These are phyloP conservation scores for Penicillium sp. DNA, from an alignment of 2,329 filamentous ascomycete genomes.

Conservation along the genomic window DNA sequence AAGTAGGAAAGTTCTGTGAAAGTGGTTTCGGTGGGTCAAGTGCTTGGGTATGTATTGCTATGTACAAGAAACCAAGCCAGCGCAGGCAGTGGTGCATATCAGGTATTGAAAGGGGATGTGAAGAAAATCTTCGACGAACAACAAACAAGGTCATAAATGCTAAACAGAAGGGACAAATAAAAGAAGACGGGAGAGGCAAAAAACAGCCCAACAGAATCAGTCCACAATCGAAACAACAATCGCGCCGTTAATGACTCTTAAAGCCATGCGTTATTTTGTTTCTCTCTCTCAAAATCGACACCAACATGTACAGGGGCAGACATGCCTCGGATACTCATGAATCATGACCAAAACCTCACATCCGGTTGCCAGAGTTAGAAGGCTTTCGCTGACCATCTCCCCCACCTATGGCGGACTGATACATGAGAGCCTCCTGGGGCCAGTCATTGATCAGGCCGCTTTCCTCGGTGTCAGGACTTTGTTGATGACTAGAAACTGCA, in stretches of 20 bases:
- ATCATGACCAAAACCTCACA: slow-evolving; percentile 1
- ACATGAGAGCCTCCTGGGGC: slow-evolving; percentile 48
- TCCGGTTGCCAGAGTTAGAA: slow-evolving; percentile 32
- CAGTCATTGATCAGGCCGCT: slow-evolving; percentile 39
- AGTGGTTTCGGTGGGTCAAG: background rate
- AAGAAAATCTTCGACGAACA: background rate
- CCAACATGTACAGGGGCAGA: slow-evolving; percentile 14
- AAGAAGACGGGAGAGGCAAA: background rate
- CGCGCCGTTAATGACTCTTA: background rate
- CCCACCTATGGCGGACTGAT: slow-evolving; percentile 36
- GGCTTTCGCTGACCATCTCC: slow-evolving; percentile 31
- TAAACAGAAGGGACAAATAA: background rate
- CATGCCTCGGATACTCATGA: background rate
- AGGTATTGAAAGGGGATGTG: slow-evolving; percentile 12
- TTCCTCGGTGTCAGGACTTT: slow-evolving; percentile 27
- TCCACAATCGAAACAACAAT: slow-evolving; percentile 6
- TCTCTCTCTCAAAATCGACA: background rate
- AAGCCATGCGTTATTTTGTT: background rate
- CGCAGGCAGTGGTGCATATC: slow-evolving; percentile 3
- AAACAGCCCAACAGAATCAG: background rate
- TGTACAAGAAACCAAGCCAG: slow-evolving; percentile 15
- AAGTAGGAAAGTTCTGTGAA: background rate
- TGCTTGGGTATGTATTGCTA: slow-evolving; percentile 13
- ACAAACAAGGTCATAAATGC: background rate
- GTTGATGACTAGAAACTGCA: slow-evolving; percentile 22